These are phyloP conservation scores for Globisporangium paddicum DNA, from an alignment of 352 stramenopile genomes.

Conservation along the genomic window DNA sequence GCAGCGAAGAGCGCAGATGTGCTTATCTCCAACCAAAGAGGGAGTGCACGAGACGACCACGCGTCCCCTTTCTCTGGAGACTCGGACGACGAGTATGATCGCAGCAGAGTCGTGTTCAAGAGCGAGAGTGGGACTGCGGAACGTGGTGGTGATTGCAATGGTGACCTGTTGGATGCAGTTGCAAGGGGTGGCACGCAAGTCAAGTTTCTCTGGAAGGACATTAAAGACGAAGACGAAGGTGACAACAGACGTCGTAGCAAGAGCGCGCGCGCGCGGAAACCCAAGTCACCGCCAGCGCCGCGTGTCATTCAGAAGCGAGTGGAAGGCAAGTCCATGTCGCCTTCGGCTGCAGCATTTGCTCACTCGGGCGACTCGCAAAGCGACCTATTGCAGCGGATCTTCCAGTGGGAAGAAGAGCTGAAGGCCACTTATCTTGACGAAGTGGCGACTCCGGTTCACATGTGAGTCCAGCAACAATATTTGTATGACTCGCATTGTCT, in stretches of 20 bases:
- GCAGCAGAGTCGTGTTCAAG: slow-evolving; percentile 3
- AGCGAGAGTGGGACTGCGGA: not conserved
- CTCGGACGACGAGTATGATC: slow-evolving; percentile 9
- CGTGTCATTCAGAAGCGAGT: slow-evolving; percentile 7
- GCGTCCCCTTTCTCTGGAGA: not conserved
- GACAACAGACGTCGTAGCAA: not conserved
- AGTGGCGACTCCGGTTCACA: not conserved
- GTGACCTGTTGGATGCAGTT: not conserved
- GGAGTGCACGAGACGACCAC: not conserved
- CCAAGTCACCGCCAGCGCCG: not conserved
- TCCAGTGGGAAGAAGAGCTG: slow-evolving; percentile 4
- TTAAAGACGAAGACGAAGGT: slow-evolving; percentile 4
- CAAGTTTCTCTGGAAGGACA: slow-evolving; percentile 13
- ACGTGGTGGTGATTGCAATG: not conserved
- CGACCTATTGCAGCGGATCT: slow-evolving; percentile 2
- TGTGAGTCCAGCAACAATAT: not conserved
- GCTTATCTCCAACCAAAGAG: not conserved
- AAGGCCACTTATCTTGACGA: not conserved
- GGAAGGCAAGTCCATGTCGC: not conserved
- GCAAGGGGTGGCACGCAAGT: slow-evolving; percentile 6
- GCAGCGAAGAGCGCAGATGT: not conserved
- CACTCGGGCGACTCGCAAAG: not conserved
- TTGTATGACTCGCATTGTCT: not conserved
- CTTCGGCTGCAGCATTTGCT: not conserved
- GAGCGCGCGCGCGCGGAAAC: not conserved